Percentiles rank a stretch among this genome's conserved stretches.
These are phyloP conservation scores for Colletotrichum cereale DNA, from an alignment of 2,329 filamentous ascomycete species.

Conservation along the genomic window DNA sequence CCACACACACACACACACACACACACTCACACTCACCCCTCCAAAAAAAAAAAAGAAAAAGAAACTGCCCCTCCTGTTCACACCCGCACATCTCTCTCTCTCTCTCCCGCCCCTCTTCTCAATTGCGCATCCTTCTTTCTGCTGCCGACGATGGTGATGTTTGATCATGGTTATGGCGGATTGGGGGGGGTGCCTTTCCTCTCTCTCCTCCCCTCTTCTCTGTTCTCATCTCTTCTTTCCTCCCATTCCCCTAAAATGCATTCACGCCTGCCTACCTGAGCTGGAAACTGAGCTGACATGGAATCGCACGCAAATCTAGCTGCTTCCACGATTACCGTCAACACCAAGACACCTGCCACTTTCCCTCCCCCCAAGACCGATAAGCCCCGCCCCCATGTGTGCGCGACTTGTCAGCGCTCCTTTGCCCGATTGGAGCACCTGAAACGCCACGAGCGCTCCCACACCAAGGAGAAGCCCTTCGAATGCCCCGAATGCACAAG, in stretches of 20 bases:
- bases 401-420: slow-evolving; percentile 88
- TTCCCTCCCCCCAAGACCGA: slow-evolving; percentile 94
- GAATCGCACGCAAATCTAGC: slow-evolving; percentile 11
- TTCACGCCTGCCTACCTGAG: neutral
- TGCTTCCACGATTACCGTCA: slow-evolving; percentile 66
- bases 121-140: slow-evolving; percentile 22
- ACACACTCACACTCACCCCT: slow-evolving; percentile 2
- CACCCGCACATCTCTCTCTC: slow-evolving; percentile 29
- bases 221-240: neutral
- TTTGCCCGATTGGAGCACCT: slow-evolving; percentile 96
- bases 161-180: neutral
- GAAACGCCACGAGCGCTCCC: slow-evolving; percentile 97
- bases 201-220: no score
- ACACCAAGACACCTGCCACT: slow-evolving; percentile 57
- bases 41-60: slow-evolving; percentile 38
- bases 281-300: slow-evolving; percentile 48
- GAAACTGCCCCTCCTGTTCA: slow-evolving; percentile 48
- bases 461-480: slow-evolving; percentile 99
- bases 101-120: neutral
- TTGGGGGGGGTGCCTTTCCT: neutral
- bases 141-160: slow-evolving; percentile 35
- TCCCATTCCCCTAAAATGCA: neutral
- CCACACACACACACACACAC: slow-evolving; percentile 15
- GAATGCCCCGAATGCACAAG: slow-evolving; percentile 94
- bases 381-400: slow-evolving; percentile 95